Conservation (phyloP, 139 green algal species). For the Chlorella vulgaris region DNA sequence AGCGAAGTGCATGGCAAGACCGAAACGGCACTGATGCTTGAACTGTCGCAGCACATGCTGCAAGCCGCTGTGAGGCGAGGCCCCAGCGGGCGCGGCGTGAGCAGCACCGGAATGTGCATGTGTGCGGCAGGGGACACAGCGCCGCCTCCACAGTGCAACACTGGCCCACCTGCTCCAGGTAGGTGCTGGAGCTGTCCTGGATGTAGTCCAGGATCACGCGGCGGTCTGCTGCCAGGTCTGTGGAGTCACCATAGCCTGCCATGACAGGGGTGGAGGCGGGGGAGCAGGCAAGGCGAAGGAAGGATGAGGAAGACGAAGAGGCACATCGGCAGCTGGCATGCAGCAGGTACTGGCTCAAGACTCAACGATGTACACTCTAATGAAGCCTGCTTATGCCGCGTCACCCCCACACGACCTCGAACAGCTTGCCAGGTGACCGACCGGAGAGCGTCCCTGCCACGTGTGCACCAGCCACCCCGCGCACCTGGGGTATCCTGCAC, state of each 20-base stretch:
- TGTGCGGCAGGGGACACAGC: no score
- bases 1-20: background rate
- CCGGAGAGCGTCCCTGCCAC: no score
- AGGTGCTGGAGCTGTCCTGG: background rate
- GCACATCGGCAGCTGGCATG: background rate
- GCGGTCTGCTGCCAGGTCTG: conserved; percentile 25
- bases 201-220: conserved; percentile 29
- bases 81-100: no score
- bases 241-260: conserved; percentile 30
- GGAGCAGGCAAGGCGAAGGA: background rate
- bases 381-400: no score
- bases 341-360: no score
- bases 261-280: background rate
- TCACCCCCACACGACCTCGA: background rate
- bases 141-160: background rate
- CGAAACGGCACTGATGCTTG: no score
- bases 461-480: background rate
- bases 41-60: no score
- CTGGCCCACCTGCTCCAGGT: conserved; percentile 23
- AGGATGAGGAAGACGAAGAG: background rate
- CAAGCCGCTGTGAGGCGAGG: no score
- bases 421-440: no score
- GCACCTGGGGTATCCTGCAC: conserved; percentile 33
- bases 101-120: no score
- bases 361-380: no score